Base-by-base conservation (phyloP, 1,284 basidiomycete species). In the Fistulinella staudtii region DNA sequence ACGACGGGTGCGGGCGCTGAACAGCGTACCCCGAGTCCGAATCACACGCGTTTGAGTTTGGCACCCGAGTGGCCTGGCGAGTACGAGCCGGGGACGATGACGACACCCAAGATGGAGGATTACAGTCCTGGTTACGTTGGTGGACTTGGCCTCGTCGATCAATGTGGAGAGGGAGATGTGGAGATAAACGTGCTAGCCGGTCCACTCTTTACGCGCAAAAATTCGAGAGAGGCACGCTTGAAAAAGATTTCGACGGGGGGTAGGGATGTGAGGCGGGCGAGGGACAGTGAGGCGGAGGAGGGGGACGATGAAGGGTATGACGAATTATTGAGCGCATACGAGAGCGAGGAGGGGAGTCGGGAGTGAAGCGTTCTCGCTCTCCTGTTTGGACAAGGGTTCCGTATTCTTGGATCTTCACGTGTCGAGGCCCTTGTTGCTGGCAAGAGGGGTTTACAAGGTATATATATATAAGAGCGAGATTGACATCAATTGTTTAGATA, bases 291-390 rank as follows among this genome's bases (percentile, higher is more conserved):
- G 22, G 82, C 81, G 1, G 79, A 82, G 41, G 82, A 86, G 44
- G 85, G 85, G 3, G 84, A 87, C 49, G 85, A 87, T 51, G 85
- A 87, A 58, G 84, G 82, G 6, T 88, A 87, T 46, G 83, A 83
- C 50, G 85, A 87, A 23, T 58, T 88, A 44, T 60, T 88, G 51
- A 85, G 82, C 58, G 84, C 84, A 20, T 89, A 89, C 55, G 85
- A 87, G 64, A 87, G 85, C 56, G 85, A 87, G 53, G 76, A 75
- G 39, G 67, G 66, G 22, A 59, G 64, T 34, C 55, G 56, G 36
- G 49, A 59, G 41, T 66, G 59, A 63, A 37, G 14, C 13, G 24
- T 28, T 5, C 8, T 23, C 5, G n/a, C 21, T 7, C 2, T 10
- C n/a, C n/a, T n/a, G n/a, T n/a, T n/a, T n/a, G n/a, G n/a, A n/a